Base-by-base conservation (phyloP, 129 eudicot species). In the Arctium minus region DNA sequence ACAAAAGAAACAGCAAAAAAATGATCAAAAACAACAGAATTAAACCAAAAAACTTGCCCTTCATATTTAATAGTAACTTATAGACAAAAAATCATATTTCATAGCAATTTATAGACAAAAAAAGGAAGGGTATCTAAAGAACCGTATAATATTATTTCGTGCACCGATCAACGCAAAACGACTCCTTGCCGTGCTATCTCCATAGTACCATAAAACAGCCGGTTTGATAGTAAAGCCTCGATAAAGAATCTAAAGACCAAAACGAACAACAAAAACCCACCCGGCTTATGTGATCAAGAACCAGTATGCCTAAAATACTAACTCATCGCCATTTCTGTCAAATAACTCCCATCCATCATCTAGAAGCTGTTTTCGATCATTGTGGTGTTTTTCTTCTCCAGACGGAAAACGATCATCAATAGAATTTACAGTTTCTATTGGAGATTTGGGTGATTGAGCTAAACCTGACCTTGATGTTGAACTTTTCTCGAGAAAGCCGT, bases 311-410 rank as follows among this genome's bases (percentile, higher is more conserved):
- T 56, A 56, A 60, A 17, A 60, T 18, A 60, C 68, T 8, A 73
- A 46, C 1, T 85, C 90, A 32, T 8, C 36, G 5, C 6, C 65
- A 6, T 67, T 22, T 22, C 0, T 73, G 12, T 90, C 91, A 33
- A 83, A 88, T 8, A 91, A 62, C 40, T 91, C 94, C 98, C 98
- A 94, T 40, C 80, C 98, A 2, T 89, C 98, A 42, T 94, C 98
- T 8, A 65, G 11, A 84, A 75, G 84, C 82, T 33, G 82, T 72
- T 85, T 88, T 13, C 72, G 30, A 33, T 56, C 87, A 75, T 82
- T 76, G 42, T 9, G 31, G 1, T 56, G 27, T 46, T 67, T 56
- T 37, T n/a, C 81, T 5, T 76, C 86, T 42, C 56, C 88, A 70
- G 53, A 13, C 9, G 72, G 33, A 74, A 67, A 31, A 29, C 68